Base-by-base conservation (phyloP, 2,329 filamentous ascomycete species). In the Aspergillus niger region DNA sequence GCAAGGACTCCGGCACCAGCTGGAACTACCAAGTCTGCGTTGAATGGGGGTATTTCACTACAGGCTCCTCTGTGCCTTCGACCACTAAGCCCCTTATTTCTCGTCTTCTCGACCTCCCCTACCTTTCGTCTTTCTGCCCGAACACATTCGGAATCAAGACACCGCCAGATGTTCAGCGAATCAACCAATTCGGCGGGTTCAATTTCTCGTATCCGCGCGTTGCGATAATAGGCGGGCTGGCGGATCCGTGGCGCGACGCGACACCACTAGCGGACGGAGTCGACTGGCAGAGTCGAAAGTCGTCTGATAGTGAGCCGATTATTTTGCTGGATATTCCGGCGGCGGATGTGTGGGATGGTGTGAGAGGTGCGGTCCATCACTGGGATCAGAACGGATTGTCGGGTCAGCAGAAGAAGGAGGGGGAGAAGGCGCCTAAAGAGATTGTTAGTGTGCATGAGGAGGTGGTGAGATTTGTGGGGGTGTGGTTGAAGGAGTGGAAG, bases 151-250 rank as follows among this genome's bases (percentile, higher is more conserved):
- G 89, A 76, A 86, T 93, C 70, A 86, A 83, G 0, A 74, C 78
- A 0, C 84, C 83, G 0, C 84, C 91, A 0, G 80, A 92, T 55
- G 77, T 89, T 0, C 81, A 86, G 1, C 80, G 80, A 0, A 86
- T 95, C 74, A 95, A 96, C 80, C 87, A 89, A 70, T 89, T 90
- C 64, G 92, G 92, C 44, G 90, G 87, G 11, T 90, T 87, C 74
- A 78, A 85, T 72, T 88, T 95, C 67, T 83, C 84, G 49, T 92
- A 91, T 71, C 85, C 88, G 1, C 88, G 91, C 1, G 83, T 96
- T 0, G 92, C 92, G 2, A 83, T 91, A 51, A 80, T 96, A 41
- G 91, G 92, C 63, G 91, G 91, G 28, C 85, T 91, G 63, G 85
- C 86, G 58, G 92, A 96, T 70, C 91, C 91, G 0, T 96, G 92